Evolutionary conservation across 2,329 filamentous ascomycete genomes (phyloP).

Genomic region (Plenodomus biglobosus): DNA sequence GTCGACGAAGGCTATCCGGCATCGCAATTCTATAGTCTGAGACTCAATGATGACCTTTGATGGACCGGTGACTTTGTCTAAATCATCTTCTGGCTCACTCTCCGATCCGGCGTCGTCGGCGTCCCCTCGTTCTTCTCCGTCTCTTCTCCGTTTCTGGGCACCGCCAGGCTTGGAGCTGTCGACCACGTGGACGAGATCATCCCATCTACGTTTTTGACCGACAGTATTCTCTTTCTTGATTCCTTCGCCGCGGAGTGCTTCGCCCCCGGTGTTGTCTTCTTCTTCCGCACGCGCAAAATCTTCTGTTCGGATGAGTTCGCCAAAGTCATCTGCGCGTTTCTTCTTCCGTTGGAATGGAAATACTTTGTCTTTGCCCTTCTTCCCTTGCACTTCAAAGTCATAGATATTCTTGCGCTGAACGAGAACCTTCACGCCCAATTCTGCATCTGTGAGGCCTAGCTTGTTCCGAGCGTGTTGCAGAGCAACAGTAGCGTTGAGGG

Average conservation of each 20-base stretch:
- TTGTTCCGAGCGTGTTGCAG: conserved; percentile 79
- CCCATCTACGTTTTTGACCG: conserved; percentile 94
- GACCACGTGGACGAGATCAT: conserved; percentile 59
- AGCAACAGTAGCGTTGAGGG: conserved; percentile 83
- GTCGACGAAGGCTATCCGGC: conserved; percentile 84
- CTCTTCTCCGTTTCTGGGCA: conserved; percentile 62
- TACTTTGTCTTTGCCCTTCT: conserved; percentile 88
- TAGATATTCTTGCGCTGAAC: conserved; percentile 87
- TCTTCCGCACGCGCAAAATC: conserved; percentile 94
- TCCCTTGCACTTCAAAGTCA: conserved; percentile 88
- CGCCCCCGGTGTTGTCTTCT: conserved; percentile 71
- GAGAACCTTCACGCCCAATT: conserved; percentile 87
- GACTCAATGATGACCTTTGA: conserved; percentile 71
- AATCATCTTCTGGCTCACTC: conserved; percentile 55
- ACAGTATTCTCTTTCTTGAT: conserved; percentile 56
- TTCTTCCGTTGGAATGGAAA: conserved; percentile 84
- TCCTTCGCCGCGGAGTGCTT: conserved; percentile 59
- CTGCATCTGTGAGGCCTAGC: conserved; percentile 81
- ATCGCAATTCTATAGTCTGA: conserved; percentile 66
- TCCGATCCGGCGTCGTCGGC: conserved; percentile 44
- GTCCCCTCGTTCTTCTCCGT: conserved; percentile 32
- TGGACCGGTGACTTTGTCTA: conserved; percentile 63
- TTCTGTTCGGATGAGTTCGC: conserved; percentile 88
- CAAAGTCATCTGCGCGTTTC: conserved; percentile 84
- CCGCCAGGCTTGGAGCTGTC: conserved; percentile 45